Base-by-base conservation (phyloP, 2,329 filamentous ascomycete genomes). In the Pseudopyrenochaeta lycopersici region DNA sequence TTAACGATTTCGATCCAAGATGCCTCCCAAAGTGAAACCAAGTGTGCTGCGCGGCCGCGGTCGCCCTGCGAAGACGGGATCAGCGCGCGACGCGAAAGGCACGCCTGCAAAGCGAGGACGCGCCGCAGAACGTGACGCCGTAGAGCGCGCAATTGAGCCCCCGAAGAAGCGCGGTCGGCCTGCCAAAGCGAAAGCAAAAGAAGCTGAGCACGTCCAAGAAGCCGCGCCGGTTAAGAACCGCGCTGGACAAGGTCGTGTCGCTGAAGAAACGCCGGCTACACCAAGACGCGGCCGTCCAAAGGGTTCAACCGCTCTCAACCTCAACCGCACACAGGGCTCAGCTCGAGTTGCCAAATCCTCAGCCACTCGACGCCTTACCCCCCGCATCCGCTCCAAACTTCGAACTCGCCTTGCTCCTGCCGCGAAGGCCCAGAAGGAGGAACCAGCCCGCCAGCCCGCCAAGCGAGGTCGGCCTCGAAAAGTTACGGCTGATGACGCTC, bases 151-250 rank as follows among this genome's bases (percentile, higher is more conserved):
- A 7, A 23, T 42, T 11, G 60, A 56, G 27, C 30, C 52, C 7
- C 63, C 62, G 1, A 65, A 63, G 50, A 67, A 62, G 47, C 67
- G 64, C 42, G 64, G 66, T 10, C 61, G 64, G n/a, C 62, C 59
- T 0, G 46, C 60, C 3, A 67, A 63, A 52, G 33, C 33, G 3
- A n/a, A 17, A 17, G 12, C n/a, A 7, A n/a, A 36, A 36, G 33
- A n/a, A 7, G 2, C 35, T 7, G 47, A 51, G 17, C 31, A 15
- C 5, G 40, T 46, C 11, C 42, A 43, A 15, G 52, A 55, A 36
- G 51, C 48, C 1, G 20, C 41, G 10, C 41, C 23, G 20, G 52
- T 56, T 20, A 66, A 63, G 54, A 59, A 55, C 20, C 58, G 58
- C 35, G 17, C 17, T 41, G 54, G 59, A 30, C 55, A 53, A 21